Base-by-base conservation (phyloP, 768 basidiomycete species). In the Amanita pseudoporphyria region DNA sequence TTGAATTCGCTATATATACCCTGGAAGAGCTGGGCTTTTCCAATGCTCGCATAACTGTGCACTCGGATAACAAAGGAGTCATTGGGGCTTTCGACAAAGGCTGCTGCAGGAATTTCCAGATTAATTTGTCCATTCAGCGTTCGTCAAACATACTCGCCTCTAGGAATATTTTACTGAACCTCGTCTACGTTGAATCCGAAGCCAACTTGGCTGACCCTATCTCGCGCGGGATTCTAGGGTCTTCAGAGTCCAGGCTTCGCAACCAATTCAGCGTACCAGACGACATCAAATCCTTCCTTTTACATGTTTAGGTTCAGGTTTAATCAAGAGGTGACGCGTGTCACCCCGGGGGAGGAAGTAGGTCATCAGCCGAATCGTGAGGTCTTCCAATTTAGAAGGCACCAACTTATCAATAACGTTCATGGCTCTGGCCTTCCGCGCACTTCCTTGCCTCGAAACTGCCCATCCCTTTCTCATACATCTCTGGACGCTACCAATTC, bases 11-110 rank as follows among this genome's bases (percentile, higher is more conserved):
- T 1, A 38, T 51, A 2, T 57, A 62, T 49, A 48, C 57, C 14
- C 50, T 65, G 1, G 59, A 57, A 9, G 45, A 19, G 1, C 39
- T 33, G 1, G 51, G 41, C 6, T 26, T 59, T 2, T 24, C 22
- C 0, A 35, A 68, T 28, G 9, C 30, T 0, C 49, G 55, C 14
- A 9, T 69, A 0, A 47, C 60, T 5, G 53, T 67, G 14, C 58
- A 58, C 28, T 63, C 60, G 0, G 67, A 70, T 50, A 70, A 68
- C 52, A 42, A 63, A 42, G 68, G 67, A 6, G 58, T 60, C 0
- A 68, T 71, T 18, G 62, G 63, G 3, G 60, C 68, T 9, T 57
- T 64, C 21, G 43, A 45, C 1, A 64, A 64, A 37, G 68, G 69
- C 1, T 52, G 63, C 2, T 59, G 63, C 44, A 47, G 52, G 0